Evolutionary conservation across 2,329 filamentous ascomycete genomes (phyloP).

Genomic region (Blastomyces gilchristii): DNA sequence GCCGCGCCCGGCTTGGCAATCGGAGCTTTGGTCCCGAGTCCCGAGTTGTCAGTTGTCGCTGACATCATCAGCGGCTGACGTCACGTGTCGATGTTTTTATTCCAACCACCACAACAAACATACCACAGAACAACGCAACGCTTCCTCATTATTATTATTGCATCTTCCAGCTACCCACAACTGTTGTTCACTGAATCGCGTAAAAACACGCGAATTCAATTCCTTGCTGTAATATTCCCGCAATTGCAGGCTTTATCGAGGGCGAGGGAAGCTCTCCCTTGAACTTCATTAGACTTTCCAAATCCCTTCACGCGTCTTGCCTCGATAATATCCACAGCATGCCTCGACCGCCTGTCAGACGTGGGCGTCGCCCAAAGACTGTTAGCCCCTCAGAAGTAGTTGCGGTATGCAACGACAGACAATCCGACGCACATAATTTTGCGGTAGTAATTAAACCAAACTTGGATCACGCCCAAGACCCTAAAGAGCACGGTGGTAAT

Average conservation of each 20-base stretch:
- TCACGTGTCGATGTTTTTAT: neutral
- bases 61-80: neutral
- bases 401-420: neutral
- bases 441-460: neutral
- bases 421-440: neutral
- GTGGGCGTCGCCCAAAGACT: constrained; percentile 10
- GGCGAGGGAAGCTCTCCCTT: neutral
- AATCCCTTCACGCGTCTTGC: neutral
- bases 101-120: no score
- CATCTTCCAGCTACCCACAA: neutral
- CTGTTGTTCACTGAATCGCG: neutral
- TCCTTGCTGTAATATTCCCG: neutral
- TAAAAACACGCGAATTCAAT: neutral
- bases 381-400: neutral
- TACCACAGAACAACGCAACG: neutral
- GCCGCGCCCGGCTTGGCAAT: no score
- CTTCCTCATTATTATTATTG: neutral
- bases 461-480: neutral
- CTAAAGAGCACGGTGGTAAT: neutral
- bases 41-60: no score
- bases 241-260: neutral
- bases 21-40: no score
- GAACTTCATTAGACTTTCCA: neutral
- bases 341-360: constrained; percentile 14
- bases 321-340: neutral